These are phyloP conservation scores for Saitozyma podzolica DNA, from an alignment of 768 basidiomycete species.

Conservation along the genomic window DNA sequence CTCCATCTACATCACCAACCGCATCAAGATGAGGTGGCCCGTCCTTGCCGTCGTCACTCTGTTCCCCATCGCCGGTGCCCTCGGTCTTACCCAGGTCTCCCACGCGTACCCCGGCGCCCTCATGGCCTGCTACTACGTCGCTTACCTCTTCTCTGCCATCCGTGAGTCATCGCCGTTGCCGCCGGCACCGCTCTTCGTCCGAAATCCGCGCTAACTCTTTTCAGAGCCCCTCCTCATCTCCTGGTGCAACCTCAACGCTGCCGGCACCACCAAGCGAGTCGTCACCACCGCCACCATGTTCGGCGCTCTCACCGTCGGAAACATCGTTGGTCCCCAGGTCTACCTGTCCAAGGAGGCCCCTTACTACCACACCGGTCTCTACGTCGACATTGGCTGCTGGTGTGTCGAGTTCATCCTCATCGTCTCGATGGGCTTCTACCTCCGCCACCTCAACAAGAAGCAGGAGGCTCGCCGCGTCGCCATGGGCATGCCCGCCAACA, in stretches of 20 bases:
- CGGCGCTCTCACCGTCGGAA: slow-evolving; percentile 32
- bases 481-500: slow-evolving; percentile 38
- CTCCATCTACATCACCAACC: slow-evolving; percentile 43
- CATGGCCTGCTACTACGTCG: slow-evolving; percentile 34
- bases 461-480: slow-evolving; percentile 41
- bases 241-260: slow-evolving; percentile 45
- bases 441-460: slow-evolving; percentile 37
- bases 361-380: slow-evolving; percentile 44
- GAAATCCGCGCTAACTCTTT: neutral
- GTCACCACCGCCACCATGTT: slow-evolving; percentile 37
- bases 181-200: neutral
- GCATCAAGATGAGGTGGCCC: slow-evolving; percentile 42
- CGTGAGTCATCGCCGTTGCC: slow-evolving; percentile 2
- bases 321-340: slow-evolving; percentile 47
- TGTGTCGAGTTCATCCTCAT: slow-evolving; percentile 35
- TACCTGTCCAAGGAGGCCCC: slow-evolving; percentile 42
- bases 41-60: slow-evolving; percentile 29
- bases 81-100: slow-evolving; percentile 37
- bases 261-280: slow-evolving; percentile 43
- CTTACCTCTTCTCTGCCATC: slow-evolving; percentile 28
- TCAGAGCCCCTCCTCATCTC: slow-evolving; percentile 20
- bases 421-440: slow-evolving; percentile 44
- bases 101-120: slow-evolving; percentile 28
- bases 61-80: slow-evolving; percentile 45
- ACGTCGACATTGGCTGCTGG: slow-evolving; percentile 49